Conservation (phyloP, 2,329 filamentous ascomycete species). For the Phialemonium atrogriseum region DNA sequence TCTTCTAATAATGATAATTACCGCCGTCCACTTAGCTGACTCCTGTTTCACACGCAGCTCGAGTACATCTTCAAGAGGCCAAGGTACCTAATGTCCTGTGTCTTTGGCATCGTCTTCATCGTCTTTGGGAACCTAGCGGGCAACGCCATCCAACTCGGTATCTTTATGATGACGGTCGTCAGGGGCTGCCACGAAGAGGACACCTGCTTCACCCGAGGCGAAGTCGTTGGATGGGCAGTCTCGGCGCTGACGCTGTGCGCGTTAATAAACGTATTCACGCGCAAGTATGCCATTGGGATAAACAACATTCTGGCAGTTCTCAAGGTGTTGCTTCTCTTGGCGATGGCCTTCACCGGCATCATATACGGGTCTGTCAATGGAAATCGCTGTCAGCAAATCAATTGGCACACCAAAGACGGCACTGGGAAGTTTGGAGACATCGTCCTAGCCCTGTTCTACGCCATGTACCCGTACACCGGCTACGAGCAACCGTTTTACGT, state of each 20-base stretch:
- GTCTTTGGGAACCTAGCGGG: slow-evolving; percentile 28
- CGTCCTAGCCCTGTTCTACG: slow-evolving; percentile 13
- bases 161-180: slow-evolving; percentile 20
- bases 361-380: slow-evolving; percentile 16
- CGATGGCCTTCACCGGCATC: slow-evolving; percentile 27
- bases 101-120: slow-evolving; percentile 28
- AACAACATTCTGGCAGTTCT: slow-evolving; percentile 33
- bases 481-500: slow-evolving; percentile 18
- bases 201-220: slow-evolving; percentile 12
- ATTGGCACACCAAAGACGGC: slow-evolving; percentile 5
- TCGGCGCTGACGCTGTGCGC: slow-evolving; percentile 25
- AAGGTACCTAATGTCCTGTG: slow-evolving; percentile 23
- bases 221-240: slow-evolving; percentile 31
- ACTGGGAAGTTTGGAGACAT: slow-evolving; percentile 11
- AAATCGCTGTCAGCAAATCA: slow-evolving; percentile 8
- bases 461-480: slow-evolving; percentile 12
- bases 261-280: slow-evolving; percentile 31
- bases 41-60: slow-evolving; percentile 18
- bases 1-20: neutral
- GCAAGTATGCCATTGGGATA: slow-evolving; percentile 28
- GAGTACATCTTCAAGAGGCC: slow-evolving; percentile 25
- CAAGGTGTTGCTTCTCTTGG: slow-evolving; percentile 30
- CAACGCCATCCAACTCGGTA: slow-evolving; percentile 31
- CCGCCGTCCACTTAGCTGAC: neutral
- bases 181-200: slow-evolving; percentile 19